Base-by-base conservation (phyloP, 768 basidiomycete species). In the Hypsizygus marmoreus region DNA sequence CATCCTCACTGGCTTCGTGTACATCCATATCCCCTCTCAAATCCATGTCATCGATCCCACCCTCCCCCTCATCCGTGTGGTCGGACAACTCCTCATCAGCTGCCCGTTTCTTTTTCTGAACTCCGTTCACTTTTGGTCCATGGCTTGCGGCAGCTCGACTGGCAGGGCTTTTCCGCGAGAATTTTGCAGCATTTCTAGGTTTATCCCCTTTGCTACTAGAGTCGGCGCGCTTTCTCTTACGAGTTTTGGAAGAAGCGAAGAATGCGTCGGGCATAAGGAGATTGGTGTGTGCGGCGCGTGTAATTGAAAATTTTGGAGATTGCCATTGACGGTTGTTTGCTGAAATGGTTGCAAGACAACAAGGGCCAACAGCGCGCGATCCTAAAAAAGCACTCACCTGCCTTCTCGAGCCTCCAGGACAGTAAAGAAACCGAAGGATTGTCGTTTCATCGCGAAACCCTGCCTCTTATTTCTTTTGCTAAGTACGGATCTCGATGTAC, bases 201-300 rank as follows among this genome's bases (percentile, higher is more conserved):
- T n/a, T n/a, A n/a, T n/a, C n/a, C n/a, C n/a, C n/a, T n/a, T 10
- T 32, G 23, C 40, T 41, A 0, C 57, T 60, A 37, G 63, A 54
- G 9, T 71, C 64, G 11, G 71, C 45, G 20, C 82, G 80, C 59
- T 82, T 86, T 49, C 84, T 77, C 61, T 88, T 89, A 39, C 77
- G 74, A 49, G 67, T 69, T 63, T 81, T 85, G 39, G 68, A 66
- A 12, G 73, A 72, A 23, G 82, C 71, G 69, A 94, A 93, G 72
- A 94, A 94, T 10, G 86, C 68, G 75, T 92, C 90, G 24, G 88
- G 85, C 90, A 93, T 92, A 31, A 44, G 25, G 33, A 32, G 29
- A 29, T 31, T 20, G 24, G 17, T 9, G 13, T 31, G 11, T 20
- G 19, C 17, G 10, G 14, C 26, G 46, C 19, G 16, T 22, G 16